phyloP scores from a whole-genome alignment of 306 rosid genomes.

The Sechiopsis laciniata region DNA sequence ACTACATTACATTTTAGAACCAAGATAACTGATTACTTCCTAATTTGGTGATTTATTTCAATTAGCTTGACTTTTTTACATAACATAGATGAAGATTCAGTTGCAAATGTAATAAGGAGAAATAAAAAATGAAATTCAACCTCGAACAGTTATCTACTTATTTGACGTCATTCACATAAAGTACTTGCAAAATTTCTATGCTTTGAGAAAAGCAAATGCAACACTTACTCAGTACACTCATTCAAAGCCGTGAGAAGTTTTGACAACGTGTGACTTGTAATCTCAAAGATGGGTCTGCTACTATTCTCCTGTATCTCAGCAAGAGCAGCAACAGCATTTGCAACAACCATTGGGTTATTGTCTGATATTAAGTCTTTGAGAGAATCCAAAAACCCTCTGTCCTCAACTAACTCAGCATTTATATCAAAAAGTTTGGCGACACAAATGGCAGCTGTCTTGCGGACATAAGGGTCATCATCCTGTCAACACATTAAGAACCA shows the following conservation, averaged over 20 bases:
- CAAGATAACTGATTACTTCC: not conserved
- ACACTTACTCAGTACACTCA: slow-evolving; percentile 96
- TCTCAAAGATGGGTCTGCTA: slow-evolving; percentile 78
- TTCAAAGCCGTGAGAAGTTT: slow-evolving; percentile 98
- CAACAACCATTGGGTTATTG: slow-evolving; percentile 99
- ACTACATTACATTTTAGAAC: not conserved
- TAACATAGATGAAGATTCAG: not conserved
- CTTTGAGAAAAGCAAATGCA: not conserved
- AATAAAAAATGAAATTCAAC: slow-evolving; percentile 34
- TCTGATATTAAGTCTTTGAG: slow-evolving; percentile 98
- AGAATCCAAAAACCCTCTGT: slow-evolving; percentile 90
- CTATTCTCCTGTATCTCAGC: slow-evolving; percentile 96
- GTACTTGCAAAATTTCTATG: not conserved
- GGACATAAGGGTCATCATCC: slow-evolving; percentile 99
- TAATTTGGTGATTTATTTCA: not conserved
- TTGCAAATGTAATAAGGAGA: not conserved
- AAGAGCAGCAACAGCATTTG: slow-evolving; percentile 96
- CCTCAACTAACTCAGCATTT: slow-evolving; percentile 97
- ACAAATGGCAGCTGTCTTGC: slow-evolving; percentile 98
- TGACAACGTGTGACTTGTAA: slow-evolving; percentile 75
- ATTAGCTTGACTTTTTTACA: not conserved
- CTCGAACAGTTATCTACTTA: slow-evolving; percentile 73
- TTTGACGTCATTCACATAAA: not conserved
- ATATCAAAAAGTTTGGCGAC: slow-evolving; percentile 98
- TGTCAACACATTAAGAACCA: slow-evolving; percentile 35